Evolutionary conservation across 2,329 filamentous ascomycete species (phyloP), one percentile per base, ranked within the genome.

Genomic region (Akanthomyces lecanii): DNA sequence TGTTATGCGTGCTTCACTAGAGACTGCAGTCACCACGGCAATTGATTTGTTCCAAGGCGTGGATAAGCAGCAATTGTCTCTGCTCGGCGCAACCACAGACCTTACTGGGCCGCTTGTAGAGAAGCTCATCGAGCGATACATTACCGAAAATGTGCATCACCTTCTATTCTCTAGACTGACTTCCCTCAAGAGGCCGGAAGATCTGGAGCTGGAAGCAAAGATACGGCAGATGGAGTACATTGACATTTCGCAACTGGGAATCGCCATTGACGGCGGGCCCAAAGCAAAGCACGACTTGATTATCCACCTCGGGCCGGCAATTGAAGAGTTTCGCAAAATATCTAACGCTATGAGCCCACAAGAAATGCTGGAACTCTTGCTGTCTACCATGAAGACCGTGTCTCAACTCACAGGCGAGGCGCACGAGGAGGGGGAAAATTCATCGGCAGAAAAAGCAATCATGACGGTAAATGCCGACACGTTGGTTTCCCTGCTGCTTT

Each of bases 1-100:
- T 68, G 82, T 92, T 36, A 94, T 99, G 88, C 84, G 94, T 62
- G 88, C 88, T 25, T 92, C 92, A 18, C 79, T 98, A 16, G 95
- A 99, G 76, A 96, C 91, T 1, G 93, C 94, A 1, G 91, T 99
- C 12, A 97, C 92, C 11, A 86, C 90, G 11, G 95, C 93, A 0
- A 98, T 99, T 67, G 95, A 99, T 71, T 82, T 98, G 1, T 99
- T 99, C 68, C 94, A 98, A 70, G 88, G 88, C 64, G 94, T 99
- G 6, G 95, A 99, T 73, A 97, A 97, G 74, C 91, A 96, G 70
- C 95, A 98, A 70, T 80, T 99, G 33, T 97, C 94, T 3, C 82
- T 96, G 42, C 82, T 99, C 5, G 95, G 93, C 21, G 91, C 93
- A 5, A 97, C 92, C 1, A 99, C 96, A 2, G 92, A 97, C 72